Evolutionary conservation across 495 filamentous ascomycete genomes (phyloP).

Genomic region (Aspergillus bertholletiae): DNA sequence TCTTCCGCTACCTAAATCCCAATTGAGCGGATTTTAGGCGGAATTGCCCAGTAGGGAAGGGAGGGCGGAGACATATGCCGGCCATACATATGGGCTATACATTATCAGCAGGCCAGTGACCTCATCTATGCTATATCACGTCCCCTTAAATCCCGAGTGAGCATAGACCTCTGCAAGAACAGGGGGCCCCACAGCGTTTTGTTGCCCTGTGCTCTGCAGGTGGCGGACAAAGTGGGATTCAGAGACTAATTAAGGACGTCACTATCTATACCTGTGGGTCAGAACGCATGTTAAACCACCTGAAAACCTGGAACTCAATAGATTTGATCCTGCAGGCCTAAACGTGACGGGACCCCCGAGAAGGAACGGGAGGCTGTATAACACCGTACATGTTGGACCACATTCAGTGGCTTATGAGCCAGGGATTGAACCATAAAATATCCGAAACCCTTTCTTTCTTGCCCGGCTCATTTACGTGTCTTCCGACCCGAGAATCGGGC

Average conservation of each 20-base stretch:
- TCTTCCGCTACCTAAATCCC: too few relatives aligned
- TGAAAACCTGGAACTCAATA: neutral
- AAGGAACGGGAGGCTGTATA: too few relatives aligned
- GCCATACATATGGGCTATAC: neutral
- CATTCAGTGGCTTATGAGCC: too few relatives aligned
- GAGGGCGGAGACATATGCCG: neutral
- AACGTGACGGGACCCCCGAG: too few relatives aligned
- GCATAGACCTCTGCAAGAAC: neutral
- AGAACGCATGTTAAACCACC: neutral
- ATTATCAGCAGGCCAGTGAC: neutral
- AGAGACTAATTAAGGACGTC: neutral
- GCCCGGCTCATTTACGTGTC: too few relatives aligned
- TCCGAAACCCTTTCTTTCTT: too few relatives aligned
- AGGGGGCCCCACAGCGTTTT: neutral
- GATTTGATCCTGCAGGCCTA: neutral
- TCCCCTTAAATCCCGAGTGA: neutral
- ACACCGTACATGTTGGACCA: too few relatives aligned
- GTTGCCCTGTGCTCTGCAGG: neutral
- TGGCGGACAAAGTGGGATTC: neutral
- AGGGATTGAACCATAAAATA: too few relatives aligned
- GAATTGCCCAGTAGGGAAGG: neutral
- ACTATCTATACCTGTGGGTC: neutral
- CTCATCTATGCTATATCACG: neutral
- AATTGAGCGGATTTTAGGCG: too few relatives aligned
- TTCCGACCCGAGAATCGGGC: too few relatives aligned